A percentile compares a stretch with the other conserved stretches of the same genome.
Conservation (phyloP, 2,329 filamentous ascomycete species). For the Aureobasidium vineae region DNA sequence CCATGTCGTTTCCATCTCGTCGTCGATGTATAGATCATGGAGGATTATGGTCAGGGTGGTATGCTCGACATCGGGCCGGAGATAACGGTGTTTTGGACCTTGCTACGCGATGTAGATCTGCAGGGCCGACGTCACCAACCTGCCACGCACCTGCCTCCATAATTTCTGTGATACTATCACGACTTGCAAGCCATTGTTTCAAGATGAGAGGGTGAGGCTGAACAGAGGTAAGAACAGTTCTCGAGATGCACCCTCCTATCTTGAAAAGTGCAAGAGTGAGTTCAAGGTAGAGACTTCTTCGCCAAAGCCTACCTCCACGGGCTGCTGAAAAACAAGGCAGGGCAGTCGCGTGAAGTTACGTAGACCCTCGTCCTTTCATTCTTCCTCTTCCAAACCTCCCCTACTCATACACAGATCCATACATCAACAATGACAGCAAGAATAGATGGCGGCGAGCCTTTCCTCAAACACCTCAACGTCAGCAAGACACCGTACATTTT, state of each 20-base stretch:
- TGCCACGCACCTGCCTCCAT: not conserved
- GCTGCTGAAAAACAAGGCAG: not conserved
- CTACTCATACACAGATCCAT: not conserved
- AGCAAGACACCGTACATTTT: slow-evolving; percentile 48
- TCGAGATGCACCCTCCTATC: no score
- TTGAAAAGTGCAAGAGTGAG: not conserved
- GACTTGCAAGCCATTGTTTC: not conserved
- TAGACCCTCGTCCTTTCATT: not conserved
- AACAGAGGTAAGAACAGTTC: not conserved
- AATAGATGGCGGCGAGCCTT: slow-evolving; percentile 29
- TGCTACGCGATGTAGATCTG: not conserved
- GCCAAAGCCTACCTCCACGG: not conserved
- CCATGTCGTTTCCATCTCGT: not conserved
- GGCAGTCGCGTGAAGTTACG: slow-evolving; percentile 15
- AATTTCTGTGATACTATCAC: not conserved
- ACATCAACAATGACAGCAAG: slow-evolving; percentile 3
- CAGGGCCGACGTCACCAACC: slow-evolving; percentile 1
- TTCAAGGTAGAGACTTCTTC: not conserved
- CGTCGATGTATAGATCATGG: not conserved
- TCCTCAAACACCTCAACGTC: slow-evolving; percentile 42
- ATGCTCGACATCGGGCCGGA: not conserved
- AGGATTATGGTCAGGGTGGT: not conserved
- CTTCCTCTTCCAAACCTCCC: not conserved
- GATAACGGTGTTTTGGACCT: not conserved
- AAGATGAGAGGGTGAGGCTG: not conserved